Evolutionary conservation across 805 yeast species (phyloP).

Genomic region (Suhomyces tanzawaensis): DNA sequence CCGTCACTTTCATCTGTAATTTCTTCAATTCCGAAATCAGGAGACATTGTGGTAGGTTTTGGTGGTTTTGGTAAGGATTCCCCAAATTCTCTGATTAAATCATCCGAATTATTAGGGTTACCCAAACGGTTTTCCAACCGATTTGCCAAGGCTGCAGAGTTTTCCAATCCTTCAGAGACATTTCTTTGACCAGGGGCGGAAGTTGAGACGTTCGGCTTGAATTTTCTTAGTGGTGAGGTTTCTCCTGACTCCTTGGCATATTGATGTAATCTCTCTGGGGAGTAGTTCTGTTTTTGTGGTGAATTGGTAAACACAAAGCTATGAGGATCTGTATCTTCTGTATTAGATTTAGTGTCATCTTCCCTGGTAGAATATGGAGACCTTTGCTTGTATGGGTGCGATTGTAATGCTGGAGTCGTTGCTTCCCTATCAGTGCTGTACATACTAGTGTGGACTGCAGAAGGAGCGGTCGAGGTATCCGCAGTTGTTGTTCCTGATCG

Average conservation of each 20-base stretch:
- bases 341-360: neutral
- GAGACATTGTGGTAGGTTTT: slow-evolving; percentile 12
- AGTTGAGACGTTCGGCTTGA: slow-evolving; percentile 11
- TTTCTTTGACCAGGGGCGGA: slow-evolving; percentile 14
- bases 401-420: neutral
- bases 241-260: slow-evolving; percentile 19
- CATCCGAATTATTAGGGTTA: neutral
- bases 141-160: slow-evolving; percentile 25
- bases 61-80: slow-evolving; percentile 4
- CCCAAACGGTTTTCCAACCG: slow-evolving; percentile 21
- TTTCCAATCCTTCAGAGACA: slow-evolving; percentile 24
- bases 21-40: slow-evolving; percentile 39
- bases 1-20: slow-evolving; percentile 25
- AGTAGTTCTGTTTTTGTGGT: slow-evolving; percentile 6
- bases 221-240: slow-evolving; percentile 24
- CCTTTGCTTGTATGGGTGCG: slow-evolving; percentile 12
- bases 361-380: slow-evolving; percentile 2
- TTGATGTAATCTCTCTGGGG: slow-evolving; percentile 19
- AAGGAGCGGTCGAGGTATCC: neutral
- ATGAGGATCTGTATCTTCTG: slow-evolving; percentile 10
- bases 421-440: neutral
- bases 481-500: neutral
- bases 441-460: slow-evolving; percentile 1
- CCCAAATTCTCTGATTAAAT: slow-evolving; percentile 5
- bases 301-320: slow-evolving; percentile 14